Evolutionary conservation across 164 flowering plant genomes (phyloP).

Genomic region (Nymphaea thermarum): DNA sequence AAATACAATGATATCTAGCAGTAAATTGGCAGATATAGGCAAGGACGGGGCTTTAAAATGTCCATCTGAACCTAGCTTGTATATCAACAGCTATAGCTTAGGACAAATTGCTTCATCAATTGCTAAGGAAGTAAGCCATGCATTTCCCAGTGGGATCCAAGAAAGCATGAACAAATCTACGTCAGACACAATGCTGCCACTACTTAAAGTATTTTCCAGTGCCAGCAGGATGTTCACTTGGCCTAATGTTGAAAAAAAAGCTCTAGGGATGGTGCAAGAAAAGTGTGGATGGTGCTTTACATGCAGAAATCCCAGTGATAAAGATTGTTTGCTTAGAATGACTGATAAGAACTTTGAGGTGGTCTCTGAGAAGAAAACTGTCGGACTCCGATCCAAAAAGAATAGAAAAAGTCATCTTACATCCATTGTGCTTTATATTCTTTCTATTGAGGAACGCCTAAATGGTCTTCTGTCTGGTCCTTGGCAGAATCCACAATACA

Average conservation of each 20-base stretch:
- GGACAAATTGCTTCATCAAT: constrained; percentile 47
- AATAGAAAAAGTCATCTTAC: constrained; percentile 42
- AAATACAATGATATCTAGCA: neutral
- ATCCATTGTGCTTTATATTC: constrained; percentile 37
- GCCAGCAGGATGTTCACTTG: constrained; percentile 39
- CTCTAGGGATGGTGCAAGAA: constrained; percentile 37
- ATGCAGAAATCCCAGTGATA: constrained; percentile 49
- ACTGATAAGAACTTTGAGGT: constrained; percentile 17
- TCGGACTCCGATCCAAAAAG: constrained; percentile 22
- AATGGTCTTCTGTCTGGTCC: constrained; percentile 85
- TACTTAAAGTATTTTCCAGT: constrained; percentile 39
- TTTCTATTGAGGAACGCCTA: constrained; percentile 64
- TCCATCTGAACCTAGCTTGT: constrained; percentile 18
- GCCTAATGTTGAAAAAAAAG: constrained; percentile 27
- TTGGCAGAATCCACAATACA: constrained; percentile 61
- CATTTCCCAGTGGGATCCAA: constrained; percentile 19
- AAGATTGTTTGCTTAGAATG: constrained; percentile 51
- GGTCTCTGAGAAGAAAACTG: constrained; percentile 8
- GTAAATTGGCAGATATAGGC: constrained; percentile 2
- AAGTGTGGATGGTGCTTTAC: constrained; percentile 94
- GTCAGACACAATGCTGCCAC: constrained; percentile 39
- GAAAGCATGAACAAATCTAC: constrained; percentile 27
- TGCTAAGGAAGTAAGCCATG: constrained; percentile 41
- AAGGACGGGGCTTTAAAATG: constrained; percentile 11
- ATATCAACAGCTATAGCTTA: constrained; percentile 59